Evolutionary conservation across 805 yeast species (phyloP), one percentile per base, ranked within the genome.

Genomic region (Yarrowia sp.): DNA sequence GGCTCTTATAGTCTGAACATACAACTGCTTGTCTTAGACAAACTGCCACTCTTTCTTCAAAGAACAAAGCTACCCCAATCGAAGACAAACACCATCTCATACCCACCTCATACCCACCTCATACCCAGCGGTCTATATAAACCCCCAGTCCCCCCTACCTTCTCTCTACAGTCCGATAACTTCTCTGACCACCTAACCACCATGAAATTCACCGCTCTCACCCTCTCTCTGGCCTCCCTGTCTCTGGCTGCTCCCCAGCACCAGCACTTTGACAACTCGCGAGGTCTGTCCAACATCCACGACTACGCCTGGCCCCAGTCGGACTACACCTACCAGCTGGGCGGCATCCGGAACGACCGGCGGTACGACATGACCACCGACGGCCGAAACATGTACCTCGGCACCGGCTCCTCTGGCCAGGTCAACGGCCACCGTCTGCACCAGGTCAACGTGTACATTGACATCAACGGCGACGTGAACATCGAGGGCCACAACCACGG

Each of bases 291-390:
- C 42, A n/a, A 52, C 42, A 3, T 52, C 33, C 40, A 52, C 33
- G 42, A 52, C 56, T 52, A 52, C 42, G 56, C 36, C 5, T 52
- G 56, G 56, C 56, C 56, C 17, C 40, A 52, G 42, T 36, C 42
- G 17, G 56, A 52, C 56, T 52, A 52, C 56, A 52, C 56, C 2
- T 52, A 52, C 42, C 56, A 52, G 56, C 56, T 52, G n/a, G 13
- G 12, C 3, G 56, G 56, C 5, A 8, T 13, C 56, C 56, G 56
- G 2, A 8, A 52, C 56, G 17, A 36, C 56, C 56, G 30, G 17
- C 56, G 56, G 33, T 52, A 36, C 42, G 42, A 34, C 33, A 12
- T 52, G 56, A 52, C 56, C 13, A 52, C 56, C 42, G 56, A 52
- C 33, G 56, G 56, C n/a, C 42, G 42, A 1, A 52, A 52, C 56